Evolutionary conservation across 495 filamentous ascomycete species (phyloP).

Genomic region (Aspergillus affinis): DNA sequence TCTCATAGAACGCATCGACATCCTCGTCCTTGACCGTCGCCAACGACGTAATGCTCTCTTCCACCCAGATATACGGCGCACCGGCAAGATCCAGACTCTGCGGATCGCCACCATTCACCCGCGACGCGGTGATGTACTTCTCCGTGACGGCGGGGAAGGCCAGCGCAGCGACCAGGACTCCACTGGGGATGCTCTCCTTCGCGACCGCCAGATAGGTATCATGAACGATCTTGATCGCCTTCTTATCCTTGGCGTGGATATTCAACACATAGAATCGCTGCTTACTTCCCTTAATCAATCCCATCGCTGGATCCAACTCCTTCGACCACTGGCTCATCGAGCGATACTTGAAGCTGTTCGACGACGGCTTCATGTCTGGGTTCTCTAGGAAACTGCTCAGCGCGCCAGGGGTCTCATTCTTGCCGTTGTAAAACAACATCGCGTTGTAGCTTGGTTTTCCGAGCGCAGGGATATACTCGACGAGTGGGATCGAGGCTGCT

Average conservation of each 20-base stretch:
- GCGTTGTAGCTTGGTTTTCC: constrained; percentile 11
- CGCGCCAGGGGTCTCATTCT: constrained; percentile 3
- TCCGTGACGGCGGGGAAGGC: constrained; percentile 7
- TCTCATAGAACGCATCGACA: constrained; percentile 7
- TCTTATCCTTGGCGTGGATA: constrained; percentile 6
- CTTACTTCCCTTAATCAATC: not conserved
- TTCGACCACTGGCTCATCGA: constrained; percentile 9
- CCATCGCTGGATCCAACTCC: constrained; percentile 6
- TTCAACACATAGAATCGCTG: constrained; percentile 14
- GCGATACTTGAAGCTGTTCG: constrained; percentile 2
- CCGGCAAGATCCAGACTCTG: constrained; percentile 37
- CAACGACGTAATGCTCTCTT: constrained; percentile 20
- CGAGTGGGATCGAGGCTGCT: constrained; percentile 36
- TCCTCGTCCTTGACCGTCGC: constrained; percentile 18
- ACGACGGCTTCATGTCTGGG: not conserved
- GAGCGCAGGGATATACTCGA: constrained; percentile 24
- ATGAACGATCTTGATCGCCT: constrained; percentile 8
- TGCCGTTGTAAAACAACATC: constrained; percentile 26
- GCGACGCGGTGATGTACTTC: constrained; percentile 8
- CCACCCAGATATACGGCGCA: constrained; percentile 31
- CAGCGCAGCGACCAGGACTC: constrained; percentile 5
- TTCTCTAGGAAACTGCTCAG: constrained; percentile 3
- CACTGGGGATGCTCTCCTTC: not conserved
- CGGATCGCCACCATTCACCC: constrained; percentile 41
- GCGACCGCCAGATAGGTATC: constrained; percentile 6